These are phyloP conservation scores for Delonix regia DNA, from an alignment of 306 rosid species.

Conservation along the genomic window DNA sequence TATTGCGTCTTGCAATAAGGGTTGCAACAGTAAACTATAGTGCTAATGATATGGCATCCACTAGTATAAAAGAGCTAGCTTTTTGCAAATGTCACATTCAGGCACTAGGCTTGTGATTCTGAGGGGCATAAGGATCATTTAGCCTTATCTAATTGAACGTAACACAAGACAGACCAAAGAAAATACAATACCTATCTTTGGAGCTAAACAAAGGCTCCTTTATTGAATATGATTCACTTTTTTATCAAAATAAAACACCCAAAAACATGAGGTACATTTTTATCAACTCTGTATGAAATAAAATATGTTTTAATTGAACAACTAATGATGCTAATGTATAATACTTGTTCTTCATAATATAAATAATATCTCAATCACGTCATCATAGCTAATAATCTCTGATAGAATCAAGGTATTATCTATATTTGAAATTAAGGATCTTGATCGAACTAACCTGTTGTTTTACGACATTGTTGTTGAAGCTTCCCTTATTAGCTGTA, in stretches of 20 bases:
- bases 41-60: not conserved
- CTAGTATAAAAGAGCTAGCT: not conserved
- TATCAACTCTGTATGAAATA: too few relatives aligned
- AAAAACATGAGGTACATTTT: not conserved
- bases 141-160: conserved; percentile 2
- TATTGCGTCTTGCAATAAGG: not conserved
- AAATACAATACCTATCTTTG: not conserved
- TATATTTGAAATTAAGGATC: conserved; percentile 15
- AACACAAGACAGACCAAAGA: not conserved
- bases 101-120: conserved; percentile 5
- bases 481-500: conserved; percentile 85
- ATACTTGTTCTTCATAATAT: not conserved
- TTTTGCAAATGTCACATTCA: conserved; percentile 4
- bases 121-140: conserved; percentile 6
- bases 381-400: conserved; percentile 15
- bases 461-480: conserved; percentile 96
- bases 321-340: not conserved
- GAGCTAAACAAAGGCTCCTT: not conserved
- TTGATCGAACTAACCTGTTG: conserved; percentile 74
- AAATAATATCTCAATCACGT: conserved; percentile 20
- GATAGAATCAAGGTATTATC: conserved; percentile 21
- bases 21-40: not conserved
- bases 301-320: not conserved
- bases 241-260: not conserved
- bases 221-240: not conserved